These are phyloP conservation scores for Lasiosphaeriaceae sp. DNA, from an alignment of 495 filamentous ascomycete species.

Conservation along the genomic window DNA sequence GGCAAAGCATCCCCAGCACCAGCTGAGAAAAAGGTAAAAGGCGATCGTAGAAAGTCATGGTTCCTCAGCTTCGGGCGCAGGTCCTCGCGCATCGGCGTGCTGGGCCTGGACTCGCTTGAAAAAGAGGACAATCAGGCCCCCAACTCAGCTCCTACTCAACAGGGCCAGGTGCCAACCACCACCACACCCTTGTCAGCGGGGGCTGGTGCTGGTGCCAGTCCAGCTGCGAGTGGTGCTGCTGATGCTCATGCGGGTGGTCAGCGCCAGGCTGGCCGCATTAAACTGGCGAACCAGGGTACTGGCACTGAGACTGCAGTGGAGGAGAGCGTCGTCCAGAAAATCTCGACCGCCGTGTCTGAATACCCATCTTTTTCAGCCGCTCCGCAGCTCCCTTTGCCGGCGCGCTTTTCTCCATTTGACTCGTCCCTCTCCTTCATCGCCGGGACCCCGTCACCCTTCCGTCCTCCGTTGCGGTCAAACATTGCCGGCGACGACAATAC, in stretches of 20 bases:
- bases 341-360: slow-evolving; percentile 5
- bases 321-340: slow-evolving; percentile 9
- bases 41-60: slow-evolving; percentile 22
- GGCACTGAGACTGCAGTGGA: not conserved
- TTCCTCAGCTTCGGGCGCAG: slow-evolving; percentile 17
- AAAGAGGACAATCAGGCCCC: not conserved
- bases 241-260: not conserved
- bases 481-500: not conserved
- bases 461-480: slow-evolving; percentile 8
- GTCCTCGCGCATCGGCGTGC: slow-evolving; percentile 2
- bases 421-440: slow-evolving; percentile 12
- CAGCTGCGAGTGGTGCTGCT: not conserved
- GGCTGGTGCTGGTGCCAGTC: not conserved
- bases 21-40: not conserved
- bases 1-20: not conserved
- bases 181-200: not conserved
- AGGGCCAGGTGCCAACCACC: slow-evolving; percentile 5
- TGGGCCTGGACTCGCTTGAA: not conserved
- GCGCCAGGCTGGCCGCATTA: slow-evolving; percentile 11
- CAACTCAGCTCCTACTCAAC: slow-evolving; percentile 5
- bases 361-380: slow-evolving; percentile 4
- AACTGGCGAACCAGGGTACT: slow-evolving; percentile 2
- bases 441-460: slow-evolving; percentile 7
- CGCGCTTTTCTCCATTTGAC: slow-evolving; percentile 20
- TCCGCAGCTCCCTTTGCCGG: slow-evolving; percentile 19